phyloP scores from a whole-genome alignment of 495 filamentous ascomycete genomes.

The Terfezia claveryi region DNA sequence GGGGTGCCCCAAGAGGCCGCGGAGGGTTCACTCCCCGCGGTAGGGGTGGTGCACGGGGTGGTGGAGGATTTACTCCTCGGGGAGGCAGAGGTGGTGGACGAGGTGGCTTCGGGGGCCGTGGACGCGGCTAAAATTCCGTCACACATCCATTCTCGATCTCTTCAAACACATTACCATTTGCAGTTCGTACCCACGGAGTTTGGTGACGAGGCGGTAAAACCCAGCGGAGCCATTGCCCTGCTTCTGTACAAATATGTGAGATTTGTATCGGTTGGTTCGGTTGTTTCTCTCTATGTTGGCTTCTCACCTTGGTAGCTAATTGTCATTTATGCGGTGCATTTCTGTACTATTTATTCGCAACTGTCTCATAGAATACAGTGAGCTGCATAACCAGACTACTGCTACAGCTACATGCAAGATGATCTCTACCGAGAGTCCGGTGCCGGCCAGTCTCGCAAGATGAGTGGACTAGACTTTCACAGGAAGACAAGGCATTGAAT shows the following conservation, averaged over 20 bases:
- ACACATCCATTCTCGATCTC: too few relatives aligned
- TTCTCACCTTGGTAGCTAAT: too few relatives aligned
- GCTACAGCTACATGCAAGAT: too few relatives aligned
- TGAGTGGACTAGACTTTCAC: too few relatives aligned
- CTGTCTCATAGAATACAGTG: too few relatives aligned
- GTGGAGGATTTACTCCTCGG: conserved; percentile 27
- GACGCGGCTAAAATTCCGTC: conserved; percentile 8
- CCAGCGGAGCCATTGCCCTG: not conserved
- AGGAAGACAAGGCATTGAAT: too few relatives aligned
- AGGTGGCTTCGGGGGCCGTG: conserved; percentile 24
- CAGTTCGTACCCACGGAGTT: not conserved
- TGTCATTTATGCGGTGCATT: too few relatives aligned
- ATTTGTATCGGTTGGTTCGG: not conserved
- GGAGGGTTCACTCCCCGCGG: conserved; percentile 23
- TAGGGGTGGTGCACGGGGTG: conserved; percentile 23
- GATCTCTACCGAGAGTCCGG: too few relatives aligned
- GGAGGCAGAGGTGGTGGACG: conserved; percentile 24
- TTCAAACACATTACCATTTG: too few relatives aligned
- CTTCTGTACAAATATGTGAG: not conserved
- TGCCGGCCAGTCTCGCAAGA: too few relatives aligned
- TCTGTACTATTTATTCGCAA: too few relatives aligned
- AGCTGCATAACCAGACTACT: too few relatives aligned
- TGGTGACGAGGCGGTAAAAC: not conserved
- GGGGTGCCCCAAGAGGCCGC: conserved; percentile 25
- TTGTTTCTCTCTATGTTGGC: not conserved